Conservation (phyloP, 257 asterid species). For the Solanum sitiens region DNA sequence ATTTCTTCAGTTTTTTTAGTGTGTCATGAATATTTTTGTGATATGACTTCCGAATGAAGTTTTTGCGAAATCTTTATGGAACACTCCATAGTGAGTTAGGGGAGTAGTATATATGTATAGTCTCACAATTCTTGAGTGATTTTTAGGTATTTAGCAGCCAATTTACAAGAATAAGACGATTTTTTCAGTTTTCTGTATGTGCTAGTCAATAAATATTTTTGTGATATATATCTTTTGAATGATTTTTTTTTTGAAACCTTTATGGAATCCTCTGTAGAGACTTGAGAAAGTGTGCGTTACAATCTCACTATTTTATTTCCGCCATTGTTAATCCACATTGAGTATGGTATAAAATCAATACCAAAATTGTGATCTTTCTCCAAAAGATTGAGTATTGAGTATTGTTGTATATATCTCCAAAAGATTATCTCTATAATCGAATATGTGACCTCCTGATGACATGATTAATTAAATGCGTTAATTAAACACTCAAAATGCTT, state of each 20-base stretch:
- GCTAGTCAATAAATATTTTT: not conserved
- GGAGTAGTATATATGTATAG: not conserved
- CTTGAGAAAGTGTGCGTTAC: too few species aligned
- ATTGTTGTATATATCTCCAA: too few species aligned
- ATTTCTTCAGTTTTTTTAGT: too few species aligned
- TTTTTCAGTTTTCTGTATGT: too few species aligned
- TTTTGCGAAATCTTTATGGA: not conserved
- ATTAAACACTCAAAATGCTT: not conserved
- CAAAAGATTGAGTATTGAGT: too few species aligned
- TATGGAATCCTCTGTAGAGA: too few species aligned
- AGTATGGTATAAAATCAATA: not conserved
- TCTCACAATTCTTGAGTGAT: not conserved
- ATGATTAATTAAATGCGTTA: not conserved
- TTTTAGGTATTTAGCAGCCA: not conserved
- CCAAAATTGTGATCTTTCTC: not conserved
- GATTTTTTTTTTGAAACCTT: too few species aligned
- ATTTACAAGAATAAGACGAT: not conserved
- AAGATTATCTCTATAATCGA: not conserved
- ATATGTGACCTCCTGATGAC: not conserved
- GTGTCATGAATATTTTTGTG: too few species aligned
- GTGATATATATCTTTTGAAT: too few species aligned
- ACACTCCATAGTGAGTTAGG: not conserved
- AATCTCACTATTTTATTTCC: not conserved
- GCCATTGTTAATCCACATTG: not conserved
- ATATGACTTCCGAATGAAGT: too few species aligned